Base-by-base conservation (phyloP, 1,284 basidiomycete genomes). In the Ceratorhiza oryzae-sativae region DNA sequence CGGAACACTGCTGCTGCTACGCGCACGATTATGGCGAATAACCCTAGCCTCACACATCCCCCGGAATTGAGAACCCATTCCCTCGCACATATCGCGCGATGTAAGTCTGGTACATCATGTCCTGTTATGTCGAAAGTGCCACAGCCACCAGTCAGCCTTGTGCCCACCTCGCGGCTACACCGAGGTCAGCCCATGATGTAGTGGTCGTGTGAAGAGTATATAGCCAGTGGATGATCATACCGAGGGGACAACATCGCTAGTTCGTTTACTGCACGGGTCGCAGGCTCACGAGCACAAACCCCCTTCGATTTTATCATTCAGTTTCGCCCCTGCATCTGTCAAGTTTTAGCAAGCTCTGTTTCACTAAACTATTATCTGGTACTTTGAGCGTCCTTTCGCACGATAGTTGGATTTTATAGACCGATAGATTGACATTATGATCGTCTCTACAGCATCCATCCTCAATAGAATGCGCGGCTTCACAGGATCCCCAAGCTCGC, bases 91-190 rank as follows among this genome's bases (percentile, higher is more conserved):
- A 58, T 58, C 55, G 55, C 55, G 55, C 55, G 55, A 41, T 58
- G 25, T 34, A 20, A 39, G 30, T 58, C 25, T 39, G 55, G 55
- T 36, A 58, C 55, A 58, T 41, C 32, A 15, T 34, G 18, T 6
- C 55, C 53, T 34, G 9, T 30, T 58, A 36, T 58, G 32, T 63
- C 23, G 49, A 49, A 55, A 53, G 34, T 25, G 32, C 13, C 62
- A 67, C 48, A 39, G 62, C 62, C 62, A 67, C 62, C 62, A 67
- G 36, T 49, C 39, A 42, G n/a, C 62, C 62, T 36, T 48, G 62
- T 30, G 30, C 46, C 32, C 32, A 20, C 62, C 46, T 20, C 49
- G 48, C 25, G 61, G 30, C 18, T 5, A 25, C 62, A 30, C 62
- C 20, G 32, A 34, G 62, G 49, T 27, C 27, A 8, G 23, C 5